A percentile compares a stretch with the other conserved stretches of the same genome.
Evolutionary conservation across 257 asterid genomes (phyloP).

Genomic region (Thymus mandschuricus): DNA sequence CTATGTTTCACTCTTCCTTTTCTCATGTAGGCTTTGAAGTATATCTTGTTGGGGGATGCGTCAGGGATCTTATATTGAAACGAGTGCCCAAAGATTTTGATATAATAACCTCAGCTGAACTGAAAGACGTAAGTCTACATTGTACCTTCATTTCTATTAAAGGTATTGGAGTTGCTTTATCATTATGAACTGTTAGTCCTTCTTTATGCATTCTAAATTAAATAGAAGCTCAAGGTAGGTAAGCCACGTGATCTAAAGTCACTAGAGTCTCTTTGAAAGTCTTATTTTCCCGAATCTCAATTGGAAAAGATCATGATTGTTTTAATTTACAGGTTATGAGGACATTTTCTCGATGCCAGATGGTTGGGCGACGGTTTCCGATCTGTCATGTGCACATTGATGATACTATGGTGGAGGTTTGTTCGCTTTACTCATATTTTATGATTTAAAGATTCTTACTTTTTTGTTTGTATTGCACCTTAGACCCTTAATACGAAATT

Average conservation of each 20-base stretch:
- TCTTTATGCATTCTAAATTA: not conserved
- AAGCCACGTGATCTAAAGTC: not conserved
- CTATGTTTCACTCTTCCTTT: slow-evolving; percentile 1
- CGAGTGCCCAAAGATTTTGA: slow-evolving; percentile 85
- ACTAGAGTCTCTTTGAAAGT: not conserved
- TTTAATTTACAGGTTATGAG: slow-evolving; percentile 64
- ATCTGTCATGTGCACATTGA: slow-evolving; percentile 84
- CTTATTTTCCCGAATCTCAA: not conserved
- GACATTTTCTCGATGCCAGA: slow-evolving; percentile 71
- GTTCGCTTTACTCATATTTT: slow-evolving; percentile 31
- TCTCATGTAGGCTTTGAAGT: slow-evolving; percentile 69
- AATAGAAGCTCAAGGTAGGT: not conserved
- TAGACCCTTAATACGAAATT: slow-evolving; percentile 3
- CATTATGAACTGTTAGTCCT: not conserved
- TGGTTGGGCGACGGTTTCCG: slow-evolving; percentile 82
- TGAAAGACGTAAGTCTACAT: slow-evolving; percentile 52
- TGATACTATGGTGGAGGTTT: slow-evolving; percentile 78
- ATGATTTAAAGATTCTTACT: slow-evolving; percentile 4
- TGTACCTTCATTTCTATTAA: slow-evolving; percentile 6
- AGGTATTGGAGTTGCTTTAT: not conserved
- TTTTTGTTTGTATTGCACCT: not conserved
- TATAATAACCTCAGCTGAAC: slow-evolving; percentile 82
- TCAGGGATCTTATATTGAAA: slow-evolving; percentile 74
- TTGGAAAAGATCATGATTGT: not conserved
- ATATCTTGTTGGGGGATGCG: slow-evolving; percentile 93